These are phyloP conservation scores for Arabidopsis arenosa DNA, from an alignment of 345 rosid species.

Conservation along the genomic window DNA sequence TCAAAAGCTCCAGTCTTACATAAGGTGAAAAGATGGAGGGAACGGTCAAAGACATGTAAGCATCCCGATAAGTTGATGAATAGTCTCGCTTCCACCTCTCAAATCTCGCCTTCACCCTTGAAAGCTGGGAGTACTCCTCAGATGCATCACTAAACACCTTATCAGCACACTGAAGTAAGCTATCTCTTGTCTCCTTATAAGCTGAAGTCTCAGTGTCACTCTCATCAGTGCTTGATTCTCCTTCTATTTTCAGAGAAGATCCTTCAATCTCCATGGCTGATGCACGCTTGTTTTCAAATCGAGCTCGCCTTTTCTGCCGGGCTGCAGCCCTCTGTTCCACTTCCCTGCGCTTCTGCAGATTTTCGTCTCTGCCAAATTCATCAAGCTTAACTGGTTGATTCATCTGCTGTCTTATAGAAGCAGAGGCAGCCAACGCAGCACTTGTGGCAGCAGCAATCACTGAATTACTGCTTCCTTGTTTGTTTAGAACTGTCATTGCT, in stretches of 20 bases:
- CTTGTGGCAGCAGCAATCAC: slow-evolving; percentile 66
- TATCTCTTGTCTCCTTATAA: slow-evolving; percentile 69
- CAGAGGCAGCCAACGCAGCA: slow-evolving; percentile 81
- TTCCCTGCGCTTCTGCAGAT: slow-evolving; percentile 87
- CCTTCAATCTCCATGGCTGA: slow-evolving; percentile 71
- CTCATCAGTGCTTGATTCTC: slow-evolving; percentile 98
- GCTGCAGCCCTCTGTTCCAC: slow-evolving; percentile 80
- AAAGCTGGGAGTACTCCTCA: slow-evolving; percentile 90
- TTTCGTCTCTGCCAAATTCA: slow-evolving; percentile 94
- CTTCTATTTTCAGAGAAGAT: slow-evolving; percentile 74
- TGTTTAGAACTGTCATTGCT: slow-evolving; percentile 64
- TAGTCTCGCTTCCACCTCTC: slow-evolving; percentile 89
- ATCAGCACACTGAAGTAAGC: slow-evolving; percentile 75
- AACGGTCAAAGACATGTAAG: slow-evolving; percentile 83
- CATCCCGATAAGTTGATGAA: slow-evolving; percentile 77
- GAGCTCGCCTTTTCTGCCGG: slow-evolving; percentile 73
- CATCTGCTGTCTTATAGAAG: slow-evolving; percentile 62
- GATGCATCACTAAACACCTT: slow-evolving; percentile 85
- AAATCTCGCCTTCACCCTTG: slow-evolving; percentile 74
- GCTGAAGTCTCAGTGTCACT: slow-evolving; percentile 89
- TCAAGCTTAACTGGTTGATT: slow-evolving; percentile 77
- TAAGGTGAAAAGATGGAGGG: slow-evolving; percentile 95
- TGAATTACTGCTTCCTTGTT: slow-evolving; percentile 65
- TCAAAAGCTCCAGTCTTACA: slow-evolving; percentile 87
- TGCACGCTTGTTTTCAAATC: slow-evolving; percentile 69